Evolutionary conservation across 1,284 basidiomycete genomes (phyloP).

Genomic region (Cryptococcus floricola): DNA sequence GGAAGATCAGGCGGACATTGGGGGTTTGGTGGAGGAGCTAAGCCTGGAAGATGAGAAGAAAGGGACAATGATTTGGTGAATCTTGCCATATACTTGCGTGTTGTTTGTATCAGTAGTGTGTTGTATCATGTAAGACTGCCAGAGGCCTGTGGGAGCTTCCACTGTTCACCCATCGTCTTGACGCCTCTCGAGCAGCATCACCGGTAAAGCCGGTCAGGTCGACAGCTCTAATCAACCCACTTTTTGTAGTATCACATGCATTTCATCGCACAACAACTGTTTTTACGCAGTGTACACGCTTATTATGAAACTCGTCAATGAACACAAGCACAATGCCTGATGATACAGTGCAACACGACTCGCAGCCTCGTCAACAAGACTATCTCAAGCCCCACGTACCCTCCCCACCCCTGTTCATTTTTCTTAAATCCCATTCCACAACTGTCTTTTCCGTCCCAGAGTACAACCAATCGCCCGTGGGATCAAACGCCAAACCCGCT

Average conservation of each 20-base stretch:
- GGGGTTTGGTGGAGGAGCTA: conserved; percentile 18
- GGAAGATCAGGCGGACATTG: conserved; percentile 43
- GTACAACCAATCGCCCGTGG: conserved; percentile 47
- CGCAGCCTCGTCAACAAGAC: neutral
- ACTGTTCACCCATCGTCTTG: too few relatives aligned
- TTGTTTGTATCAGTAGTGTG: neutral
- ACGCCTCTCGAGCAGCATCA: too few relatives aligned
- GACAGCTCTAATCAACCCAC: too few relatives aligned
- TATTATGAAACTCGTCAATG: too few relatives aligned
- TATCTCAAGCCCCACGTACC: conserved; percentile 35
- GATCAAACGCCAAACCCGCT: conserved; percentile 46
- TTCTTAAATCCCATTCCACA: conserved; percentile 48
- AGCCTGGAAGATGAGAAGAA: conserved; percentile 3
- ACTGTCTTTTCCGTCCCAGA: conserved; percentile 46
- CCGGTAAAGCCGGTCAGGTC: too few relatives aligned
- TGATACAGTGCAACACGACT: neutral
- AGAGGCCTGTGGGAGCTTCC: too few relatives aligned
- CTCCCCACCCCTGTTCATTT: conserved; percentile 24
- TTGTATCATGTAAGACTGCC: too few relatives aligned
- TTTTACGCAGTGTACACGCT: neutral
- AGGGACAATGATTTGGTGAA: neutral
- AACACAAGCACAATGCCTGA: neutral
- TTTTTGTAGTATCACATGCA: too few relatives aligned
- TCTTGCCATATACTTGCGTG: neutral
- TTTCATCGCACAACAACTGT: neutral